Evolutionary conservation across 495 filamentous ascomycete species (phyloP).

Genomic region (Penicillium lividum): DNA sequence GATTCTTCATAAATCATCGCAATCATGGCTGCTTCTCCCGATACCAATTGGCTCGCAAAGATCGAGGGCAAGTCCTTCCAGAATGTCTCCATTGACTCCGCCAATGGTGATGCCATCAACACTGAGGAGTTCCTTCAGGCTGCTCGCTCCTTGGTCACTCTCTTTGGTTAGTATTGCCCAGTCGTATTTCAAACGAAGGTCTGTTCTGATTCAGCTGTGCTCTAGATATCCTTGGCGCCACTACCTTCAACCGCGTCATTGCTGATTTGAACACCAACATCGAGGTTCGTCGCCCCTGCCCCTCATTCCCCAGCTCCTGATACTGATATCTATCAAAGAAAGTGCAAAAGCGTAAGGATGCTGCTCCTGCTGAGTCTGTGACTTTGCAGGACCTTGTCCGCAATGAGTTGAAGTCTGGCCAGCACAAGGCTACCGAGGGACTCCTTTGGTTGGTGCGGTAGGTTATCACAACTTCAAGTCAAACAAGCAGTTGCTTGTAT

Average conservation of each 20-base stretch:
- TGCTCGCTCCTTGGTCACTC: conserved; percentile 75
- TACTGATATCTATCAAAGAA: conserved; percentile 60
- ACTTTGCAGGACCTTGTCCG: conserved; percentile 80
- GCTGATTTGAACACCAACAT: conserved; percentile 88
- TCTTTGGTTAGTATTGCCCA: conserved; percentile 68
- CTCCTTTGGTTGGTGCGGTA: conserved; percentile 91
- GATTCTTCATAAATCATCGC: conserved; percentile 1
- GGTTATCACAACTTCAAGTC: conserved; percentile 21
- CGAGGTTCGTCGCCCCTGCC: conserved; percentile 59
- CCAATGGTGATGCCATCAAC: conserved; percentile 71
- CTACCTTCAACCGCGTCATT: conserved; percentile 85
- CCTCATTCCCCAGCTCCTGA: conserved; percentile 11
- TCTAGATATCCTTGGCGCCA: conserved; percentile 75
- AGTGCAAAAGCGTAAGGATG: conserved; percentile 80
- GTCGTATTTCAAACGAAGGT: conserved; percentile 8
- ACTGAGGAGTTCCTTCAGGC: conserved; percentile 92
- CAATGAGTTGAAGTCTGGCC: conserved; percentile 84
- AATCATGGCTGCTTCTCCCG: conserved; percentile 50
- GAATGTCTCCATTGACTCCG: conserved; percentile 71
- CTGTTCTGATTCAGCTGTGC: conserved; percentile 12
- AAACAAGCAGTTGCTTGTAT: neutral
- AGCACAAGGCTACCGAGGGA: conserved; percentile 84
- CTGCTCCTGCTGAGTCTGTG: conserved; percentile 71
- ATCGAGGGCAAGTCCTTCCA: conserved; percentile 73
- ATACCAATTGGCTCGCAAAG: conserved; percentile 80